Evolutionary conservation across 1,284 basidiomycete genomes (phyloP), one percentile per base, ranked within the genome.

Genomic region (Omphalotus olearius): DNA sequence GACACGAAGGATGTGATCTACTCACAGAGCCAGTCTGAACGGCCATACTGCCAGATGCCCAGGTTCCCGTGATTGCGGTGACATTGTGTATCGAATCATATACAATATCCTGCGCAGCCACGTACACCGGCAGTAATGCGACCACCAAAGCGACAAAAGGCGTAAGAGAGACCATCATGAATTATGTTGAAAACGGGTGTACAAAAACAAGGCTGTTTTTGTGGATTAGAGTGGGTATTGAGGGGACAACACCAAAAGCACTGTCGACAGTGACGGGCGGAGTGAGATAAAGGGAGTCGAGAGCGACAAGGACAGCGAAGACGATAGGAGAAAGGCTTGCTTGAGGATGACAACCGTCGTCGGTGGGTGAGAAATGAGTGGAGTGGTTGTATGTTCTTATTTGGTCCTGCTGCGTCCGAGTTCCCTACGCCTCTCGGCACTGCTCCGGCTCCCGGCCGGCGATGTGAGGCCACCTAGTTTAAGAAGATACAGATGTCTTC

Each of bases 1-100:
- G 47, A 7, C 18, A 36, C 14, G n/a, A 46, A 42, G 41, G 25
- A 37, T 48, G 11, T 18, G 43, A 39, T 41, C 38, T 14, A 85
- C 93, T 68, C 64, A 94, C 92, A n/a, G 83, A 36, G 37, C 94
- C 94, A 14, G 94, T 96, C 13, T 76, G 41, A 33, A 97, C 93
- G 30, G 78, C 72, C 59, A 78, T 75, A 59, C 80, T 83, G 17
- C 91, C 91, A 38, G 88, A 86, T 49, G 79, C 79, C 94, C 94
- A 98, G 17, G 92, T 94, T 0, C 94, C 94, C 25, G 66, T 59
- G 48, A 97, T 71, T 47, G 71, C 49, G 0, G 89, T 89, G 1
- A 76, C 72, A 62, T 91, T 92, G 62, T 76, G 73, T 36, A 50
- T 53, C 3, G 57, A 1, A 56, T 72, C 63, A 56, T 64, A 73